These are phyloP conservation scores for Papiliotrema flavescens DNA, from an alignment of 1,284 basidiomycete species.

Conservation along the genomic window DNA sequence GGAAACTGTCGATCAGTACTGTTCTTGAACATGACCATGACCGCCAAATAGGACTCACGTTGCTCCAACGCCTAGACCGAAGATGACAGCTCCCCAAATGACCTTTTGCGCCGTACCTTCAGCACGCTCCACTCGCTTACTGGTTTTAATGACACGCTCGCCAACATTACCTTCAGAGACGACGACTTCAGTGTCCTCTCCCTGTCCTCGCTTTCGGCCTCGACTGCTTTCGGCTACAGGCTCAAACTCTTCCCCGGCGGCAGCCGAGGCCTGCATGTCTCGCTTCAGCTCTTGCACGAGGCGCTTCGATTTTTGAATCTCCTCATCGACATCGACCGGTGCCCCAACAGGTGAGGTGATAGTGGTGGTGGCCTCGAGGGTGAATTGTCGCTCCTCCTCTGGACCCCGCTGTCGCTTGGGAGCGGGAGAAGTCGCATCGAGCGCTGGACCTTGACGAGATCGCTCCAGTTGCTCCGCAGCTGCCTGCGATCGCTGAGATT, in stretches of 20 bases:
- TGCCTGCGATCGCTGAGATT: constrained; percentile 51
- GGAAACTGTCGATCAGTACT: constrained; percentile 13
- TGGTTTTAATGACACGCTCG: constrained; percentile 36
- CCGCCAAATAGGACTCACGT: constrained; percentile 38
- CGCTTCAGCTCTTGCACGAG: constrained; percentile 45
- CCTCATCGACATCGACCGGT: constrained; percentile 39
- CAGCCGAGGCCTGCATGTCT: constrained; percentile 34
- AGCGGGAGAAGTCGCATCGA: constrained; percentile 22
- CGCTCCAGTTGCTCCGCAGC: constrained; percentile 41
- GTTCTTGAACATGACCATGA: background rate
- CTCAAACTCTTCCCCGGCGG: constrained; percentile 42
- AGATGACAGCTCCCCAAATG: constrained; percentile 44
- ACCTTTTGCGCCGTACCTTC: constrained; percentile 33
- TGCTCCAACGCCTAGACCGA: constrained; percentile 44
- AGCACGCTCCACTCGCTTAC: constrained; percentile 34
- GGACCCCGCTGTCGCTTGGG: constrained; percentile 36
- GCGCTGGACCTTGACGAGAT: constrained; percentile 14
- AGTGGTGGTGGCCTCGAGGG: constrained; percentile 43
- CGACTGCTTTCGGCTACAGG: constrained; percentile 26
- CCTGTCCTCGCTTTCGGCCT: constrained; percentile 38
- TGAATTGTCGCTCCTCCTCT: constrained; percentile 26
- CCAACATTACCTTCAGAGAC: constrained; percentile 26
- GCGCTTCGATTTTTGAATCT: constrained; percentile 46
- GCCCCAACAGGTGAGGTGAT: constrained; percentile 37
- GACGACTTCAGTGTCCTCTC: constrained; percentile 33